Evolutionary conservation across 2,329 filamentous ascomycete genomes (phyloP).

Genomic region (Rhynchosporium secalis): DNA sequence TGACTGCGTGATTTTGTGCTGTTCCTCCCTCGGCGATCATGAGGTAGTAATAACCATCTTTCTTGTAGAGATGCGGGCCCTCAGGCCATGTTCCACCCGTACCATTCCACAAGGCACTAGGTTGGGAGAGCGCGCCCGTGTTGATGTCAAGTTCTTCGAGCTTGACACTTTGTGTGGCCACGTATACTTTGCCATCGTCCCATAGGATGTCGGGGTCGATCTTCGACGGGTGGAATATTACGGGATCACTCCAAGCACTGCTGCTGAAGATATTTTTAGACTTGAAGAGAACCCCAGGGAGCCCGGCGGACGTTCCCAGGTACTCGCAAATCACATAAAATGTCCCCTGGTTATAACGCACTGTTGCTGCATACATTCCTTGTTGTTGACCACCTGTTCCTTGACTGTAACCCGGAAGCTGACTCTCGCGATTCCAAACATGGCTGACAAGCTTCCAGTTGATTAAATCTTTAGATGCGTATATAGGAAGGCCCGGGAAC

Average conservation of each 20-base stretch:
- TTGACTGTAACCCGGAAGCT: conserved; percentile 42
- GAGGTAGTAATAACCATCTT: conserved; percentile 60
- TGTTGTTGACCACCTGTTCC: conserved; percentile 28
- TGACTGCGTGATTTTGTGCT: conserved; percentile 60
- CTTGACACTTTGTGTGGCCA: not conserved
- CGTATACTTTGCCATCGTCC: not conserved
- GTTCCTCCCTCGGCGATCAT: conserved; percentile 62
- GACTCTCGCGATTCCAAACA: conserved; percentile 39
- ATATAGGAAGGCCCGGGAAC: conserved; percentile 54
- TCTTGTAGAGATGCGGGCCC: conserved; percentile 59
- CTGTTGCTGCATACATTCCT: conserved; percentile 49
- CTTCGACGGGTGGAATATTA: not conserved
- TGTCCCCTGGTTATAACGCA: conserved; percentile 44
- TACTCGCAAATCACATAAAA: conserved; percentile 48
- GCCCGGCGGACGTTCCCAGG: conserved; percentile 36
- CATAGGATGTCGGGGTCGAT: not conserved
- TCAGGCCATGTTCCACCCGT: conserved; percentile 40
- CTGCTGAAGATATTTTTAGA: conserved; percentile 44
- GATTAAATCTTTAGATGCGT: conserved; percentile 50
- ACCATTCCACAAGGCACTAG: not conserved
- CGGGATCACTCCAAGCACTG: conserved; percentile 44
- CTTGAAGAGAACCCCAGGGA: conserved; percentile 44
- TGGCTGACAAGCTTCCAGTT: conserved; percentile 49
- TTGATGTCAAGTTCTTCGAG: not conserved
- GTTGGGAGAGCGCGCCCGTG: not conserved